Conservation (phyloP, 441 rosid genomes). For the Populus hybrid region DNA sequence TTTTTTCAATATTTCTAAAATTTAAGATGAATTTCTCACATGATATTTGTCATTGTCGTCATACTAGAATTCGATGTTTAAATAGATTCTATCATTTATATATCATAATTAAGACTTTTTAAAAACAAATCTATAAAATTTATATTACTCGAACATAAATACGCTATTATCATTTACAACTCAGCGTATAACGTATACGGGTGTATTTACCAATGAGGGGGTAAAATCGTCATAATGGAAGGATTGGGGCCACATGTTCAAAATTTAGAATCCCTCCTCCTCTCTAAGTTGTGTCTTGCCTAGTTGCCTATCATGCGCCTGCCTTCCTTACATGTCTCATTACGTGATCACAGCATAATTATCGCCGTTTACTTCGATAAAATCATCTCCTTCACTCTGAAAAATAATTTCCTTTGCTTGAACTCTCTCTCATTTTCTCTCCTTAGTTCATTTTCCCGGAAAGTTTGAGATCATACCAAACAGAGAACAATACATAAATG, state of each 20-base stretch:
- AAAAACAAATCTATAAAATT: too few relatives aligned
- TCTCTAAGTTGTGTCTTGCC: not conserved
- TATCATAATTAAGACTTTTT: too few relatives aligned
- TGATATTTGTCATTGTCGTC: not conserved
- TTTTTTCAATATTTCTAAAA: too few relatives aligned
- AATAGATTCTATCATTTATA: too few relatives aligned
- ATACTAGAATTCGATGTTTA: not conserved
- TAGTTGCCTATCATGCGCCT: not conserved
- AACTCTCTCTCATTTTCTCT: not conserved
- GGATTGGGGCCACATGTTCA: not conserved
- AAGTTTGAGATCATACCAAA: not conserved
- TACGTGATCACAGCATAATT: conserved; percentile 6
- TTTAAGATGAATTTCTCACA: not conserved
- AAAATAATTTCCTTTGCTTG: not conserved
- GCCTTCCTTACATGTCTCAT: not conserved
- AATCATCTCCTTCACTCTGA: not conserved
- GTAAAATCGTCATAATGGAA: not conserved
- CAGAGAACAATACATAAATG: not conserved
- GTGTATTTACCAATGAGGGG: not conserved
- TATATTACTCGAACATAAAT: not conserved
- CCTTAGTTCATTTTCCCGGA: not conserved
- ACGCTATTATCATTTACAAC: not conserved
- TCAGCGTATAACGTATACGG: not conserved
- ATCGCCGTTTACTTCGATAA: conserved; percentile 14
- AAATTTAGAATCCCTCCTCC: not conserved